phyloP scores from a whole-genome alignment of 169 alveolate genomes.

The Eimeria sp. region DNA sequence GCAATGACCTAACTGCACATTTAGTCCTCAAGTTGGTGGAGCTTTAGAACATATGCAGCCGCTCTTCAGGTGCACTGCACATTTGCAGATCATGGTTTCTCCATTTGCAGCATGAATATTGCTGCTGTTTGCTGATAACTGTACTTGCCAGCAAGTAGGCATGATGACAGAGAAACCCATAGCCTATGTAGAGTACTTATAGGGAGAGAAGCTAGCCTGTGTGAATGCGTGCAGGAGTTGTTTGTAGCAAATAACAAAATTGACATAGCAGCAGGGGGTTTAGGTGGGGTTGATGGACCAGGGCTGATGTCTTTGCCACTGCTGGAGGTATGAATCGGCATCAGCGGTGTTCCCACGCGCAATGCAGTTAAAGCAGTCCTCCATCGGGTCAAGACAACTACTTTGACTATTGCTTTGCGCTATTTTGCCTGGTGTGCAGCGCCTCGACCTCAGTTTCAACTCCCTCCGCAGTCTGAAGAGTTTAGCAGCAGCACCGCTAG shows the following conservation, averaged over 20 bases:
- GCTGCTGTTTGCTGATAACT: background rate
- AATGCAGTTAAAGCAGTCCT: background rate
- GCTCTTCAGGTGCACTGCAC: background rate
- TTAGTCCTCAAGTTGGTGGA: background rate
- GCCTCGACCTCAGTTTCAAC: slow-evolving; percentile 75
- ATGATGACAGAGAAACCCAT: background rate
- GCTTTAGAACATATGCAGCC: background rate
- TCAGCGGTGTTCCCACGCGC: background rate
- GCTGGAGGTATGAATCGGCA: background rate
- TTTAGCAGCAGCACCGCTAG: slow-evolving; percentile 48
- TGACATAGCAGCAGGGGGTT: slow-evolving; percentile 71
- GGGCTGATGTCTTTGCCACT: slow-evolving; percentile 59
- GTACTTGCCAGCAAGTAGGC: background rate
- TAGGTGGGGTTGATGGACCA: slow-evolving; percentile 73
- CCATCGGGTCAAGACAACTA: background rate
- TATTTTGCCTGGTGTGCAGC: slow-evolving; percentile 22
- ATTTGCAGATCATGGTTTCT: background rate
- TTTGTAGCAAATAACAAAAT: slow-evolving; percentile 68
- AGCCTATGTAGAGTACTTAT: background rate
- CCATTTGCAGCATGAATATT: background rate
- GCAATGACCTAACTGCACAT: background rate
- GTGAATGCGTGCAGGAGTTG: slow-evolving; percentile 74
- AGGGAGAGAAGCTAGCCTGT: background rate
- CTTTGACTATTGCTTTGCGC: background rate
- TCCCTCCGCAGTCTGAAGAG: slow-evolving; percentile 10